phyloP scores from a whole-genome alignment of 2,329 filamentous ascomycete genomes.

The Ampelomyces quisqualis region DNA sequence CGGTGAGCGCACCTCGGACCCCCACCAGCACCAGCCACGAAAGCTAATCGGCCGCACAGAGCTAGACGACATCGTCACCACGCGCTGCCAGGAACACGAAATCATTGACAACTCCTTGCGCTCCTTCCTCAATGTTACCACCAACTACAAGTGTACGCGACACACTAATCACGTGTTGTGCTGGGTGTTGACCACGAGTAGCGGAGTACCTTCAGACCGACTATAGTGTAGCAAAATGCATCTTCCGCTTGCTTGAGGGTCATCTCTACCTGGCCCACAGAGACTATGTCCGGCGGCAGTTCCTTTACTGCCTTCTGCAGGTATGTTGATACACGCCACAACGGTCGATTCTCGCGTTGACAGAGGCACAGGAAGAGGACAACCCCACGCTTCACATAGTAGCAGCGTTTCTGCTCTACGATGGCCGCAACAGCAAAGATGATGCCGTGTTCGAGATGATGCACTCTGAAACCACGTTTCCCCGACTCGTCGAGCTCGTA shows the following conservation, averaged over 20 bases:
- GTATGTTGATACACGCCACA: constrained; percentile 45
- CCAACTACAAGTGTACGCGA: constrained; percentile 64
- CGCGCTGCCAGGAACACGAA: constrained; percentile 61
- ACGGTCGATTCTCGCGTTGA: constrained; percentile 9
- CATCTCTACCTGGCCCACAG: constrained; percentile 71
- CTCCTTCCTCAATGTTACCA: constrained; percentile 76
- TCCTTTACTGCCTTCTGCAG: constrained; percentile 83
- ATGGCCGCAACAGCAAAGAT: constrained; percentile 74
- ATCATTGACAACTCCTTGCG: constrained; percentile 83
- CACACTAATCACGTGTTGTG: background rate
- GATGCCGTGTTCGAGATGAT: constrained; percentile 82
- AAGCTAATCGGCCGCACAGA: constrained; percentile 50
- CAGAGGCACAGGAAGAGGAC: constrained; percentile 73
- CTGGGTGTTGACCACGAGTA: constrained; percentile 35
- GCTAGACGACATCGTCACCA: constrained; percentile 65
- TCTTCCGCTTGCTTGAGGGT: constrained; percentile 74
- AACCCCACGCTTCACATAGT: constrained; percentile 76
- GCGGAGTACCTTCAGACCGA: constrained; percentile 74
- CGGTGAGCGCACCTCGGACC: constrained; percentile 57
- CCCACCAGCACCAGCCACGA: constrained; percentile 14
- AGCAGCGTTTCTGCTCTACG: constrained; percentile 79
- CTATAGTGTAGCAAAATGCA: constrained; percentile 77
- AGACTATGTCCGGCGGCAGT: constrained; percentile 88
- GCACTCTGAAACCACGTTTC: constrained; percentile 82
- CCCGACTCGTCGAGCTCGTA: constrained; percentile 79